Evolutionary conservation across 768 basidiomycete species (phyloP), one percentile per base, ranked within the genome.

Genomic region (Kwoniella mangroviensis): DNA sequence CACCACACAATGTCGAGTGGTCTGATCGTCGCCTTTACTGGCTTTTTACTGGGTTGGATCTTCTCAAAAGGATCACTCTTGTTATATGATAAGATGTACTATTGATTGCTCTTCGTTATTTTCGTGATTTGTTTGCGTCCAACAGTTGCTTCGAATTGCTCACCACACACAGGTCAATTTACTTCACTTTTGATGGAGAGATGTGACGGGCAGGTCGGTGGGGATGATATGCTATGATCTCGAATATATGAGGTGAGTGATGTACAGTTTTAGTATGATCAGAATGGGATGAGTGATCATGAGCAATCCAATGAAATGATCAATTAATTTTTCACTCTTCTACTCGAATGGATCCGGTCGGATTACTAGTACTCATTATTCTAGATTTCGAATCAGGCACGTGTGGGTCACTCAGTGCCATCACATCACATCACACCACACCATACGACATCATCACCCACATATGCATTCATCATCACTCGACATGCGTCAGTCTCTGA

Each of bases 351-450:
- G 4, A 9, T 49, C 45, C 12, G 12, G 12, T 19, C 7, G 6
- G 13, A 6, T 43, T 13, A 13, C 13, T 43, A 6, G 42, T 43
- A 43, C 42, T 43, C 42, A 43, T 9, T 19, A 26, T 57, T 24
- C 26, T 57, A 17, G 34, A 57, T 57, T 34, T 26, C 15, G n/a
- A 55, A 11, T 55, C 56, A 57, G 56, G 56, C 56, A 57, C 56
- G 56, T 19, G 12, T 5, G 6, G 6, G 24, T 55, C 54, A 57
- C 56, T 24, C 19, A 13, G 4, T 24, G 26, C 56, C 12, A 57
- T 57, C 26, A 34, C 56, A 57, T 57, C 26, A 34, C 56, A 57
- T 26, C 56, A 57, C 40, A 26, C 12, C 7, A 26, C 21, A 26
- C 28, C 56, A 57, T 57, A 26, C 22, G 3, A 11, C 13, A 6